phyloP scores from a whole-genome alignment of 495 filamentous ascomycete species.

The Saxophila tyrrhenica region DNA sequence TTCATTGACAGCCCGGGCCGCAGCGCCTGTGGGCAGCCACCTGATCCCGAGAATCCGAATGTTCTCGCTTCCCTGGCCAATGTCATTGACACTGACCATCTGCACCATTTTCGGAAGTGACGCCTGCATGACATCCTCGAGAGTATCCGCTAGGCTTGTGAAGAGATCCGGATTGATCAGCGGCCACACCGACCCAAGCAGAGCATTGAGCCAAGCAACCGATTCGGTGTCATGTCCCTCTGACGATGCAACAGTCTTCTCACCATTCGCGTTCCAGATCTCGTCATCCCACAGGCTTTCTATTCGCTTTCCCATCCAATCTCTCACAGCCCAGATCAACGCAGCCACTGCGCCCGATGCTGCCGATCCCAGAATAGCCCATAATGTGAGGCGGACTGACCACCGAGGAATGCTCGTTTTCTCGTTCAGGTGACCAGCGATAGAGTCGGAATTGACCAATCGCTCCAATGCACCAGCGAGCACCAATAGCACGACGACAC shows the following conservation, averaged over 20 bases:
- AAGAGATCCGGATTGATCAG: conserved; percentile 63
- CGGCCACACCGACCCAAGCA: conserved; percentile 54
- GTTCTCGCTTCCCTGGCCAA: conserved; percentile 57
- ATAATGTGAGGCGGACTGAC: not conserved
- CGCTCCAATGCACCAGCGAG: conserved; percentile 6
- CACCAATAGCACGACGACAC: not conserved
- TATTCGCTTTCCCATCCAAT: conserved; percentile 44
- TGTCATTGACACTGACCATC: conserved; percentile 59
- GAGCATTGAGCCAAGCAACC: conserved; percentile 53
- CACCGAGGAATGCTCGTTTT: not conserved
- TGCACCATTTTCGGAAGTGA: conserved; percentile 49
- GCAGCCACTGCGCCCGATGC: conserved; percentile 21
- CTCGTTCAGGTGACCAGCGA: not conserved
- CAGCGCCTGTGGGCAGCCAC: conserved; percentile 57
- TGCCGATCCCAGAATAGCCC: conserved; percentile 22
- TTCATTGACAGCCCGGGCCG: conserved; percentile 42
- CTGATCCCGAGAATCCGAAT: conserved; percentile 51
- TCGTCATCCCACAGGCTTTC: conserved; percentile 48
- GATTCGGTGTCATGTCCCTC: conserved; percentile 44
- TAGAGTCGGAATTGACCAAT: not conserved
- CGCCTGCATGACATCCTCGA: conserved; percentile 66
- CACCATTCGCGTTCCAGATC: conserved; percentile 47
- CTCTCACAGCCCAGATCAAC: conserved; percentile 35
- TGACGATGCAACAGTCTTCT: conserved; percentile 31
- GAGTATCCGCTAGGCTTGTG: conserved; percentile 47